phyloP scores from a whole-genome alignment of 305 asterid genomes.

The Plantago coronopus region DNA sequence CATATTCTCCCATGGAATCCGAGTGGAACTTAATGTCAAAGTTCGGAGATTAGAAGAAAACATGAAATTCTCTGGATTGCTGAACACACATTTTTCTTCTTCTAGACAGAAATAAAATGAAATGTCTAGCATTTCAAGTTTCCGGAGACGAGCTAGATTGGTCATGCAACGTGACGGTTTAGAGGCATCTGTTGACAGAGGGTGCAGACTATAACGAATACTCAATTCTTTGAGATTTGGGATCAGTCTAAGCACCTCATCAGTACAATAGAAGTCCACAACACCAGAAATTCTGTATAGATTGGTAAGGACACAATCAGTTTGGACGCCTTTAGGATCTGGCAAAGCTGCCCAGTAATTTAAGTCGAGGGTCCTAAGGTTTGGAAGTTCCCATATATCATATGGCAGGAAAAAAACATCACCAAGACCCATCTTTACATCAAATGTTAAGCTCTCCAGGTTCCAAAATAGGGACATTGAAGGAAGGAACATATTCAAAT shows the following conservation, averaged over 20 bases:
- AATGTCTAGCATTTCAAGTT: not conserved
- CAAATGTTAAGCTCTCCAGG: not conserved
- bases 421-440: not conserved
- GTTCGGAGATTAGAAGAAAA: conserved; percentile 17
- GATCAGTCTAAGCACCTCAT: not conserved
- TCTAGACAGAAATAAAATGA: not conserved
- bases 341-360: not conserved
- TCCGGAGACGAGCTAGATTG: not conserved
- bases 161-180: not conserved
- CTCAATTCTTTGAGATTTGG: not conserved
- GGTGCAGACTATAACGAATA: not conserved
- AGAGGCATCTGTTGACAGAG: not conserved
- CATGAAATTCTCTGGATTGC: not conserved
- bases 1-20: conserved; percentile 19
- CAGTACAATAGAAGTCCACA: conserved; percentile 2
- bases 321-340: not conserved
- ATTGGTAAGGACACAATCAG: not conserved
- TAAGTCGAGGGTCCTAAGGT: not conserved
- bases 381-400: not conserved
- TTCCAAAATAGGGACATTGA: not conserved
- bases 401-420: not conserved
- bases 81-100: not conserved
- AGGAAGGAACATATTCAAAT: not conserved
- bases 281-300: not conserved
- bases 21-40: conserved; percentile 8